phyloP scores from a whole-genome alignment of 768 basidiomycete genomes.

The Tylopilus rubrobrunneus region DNA sequence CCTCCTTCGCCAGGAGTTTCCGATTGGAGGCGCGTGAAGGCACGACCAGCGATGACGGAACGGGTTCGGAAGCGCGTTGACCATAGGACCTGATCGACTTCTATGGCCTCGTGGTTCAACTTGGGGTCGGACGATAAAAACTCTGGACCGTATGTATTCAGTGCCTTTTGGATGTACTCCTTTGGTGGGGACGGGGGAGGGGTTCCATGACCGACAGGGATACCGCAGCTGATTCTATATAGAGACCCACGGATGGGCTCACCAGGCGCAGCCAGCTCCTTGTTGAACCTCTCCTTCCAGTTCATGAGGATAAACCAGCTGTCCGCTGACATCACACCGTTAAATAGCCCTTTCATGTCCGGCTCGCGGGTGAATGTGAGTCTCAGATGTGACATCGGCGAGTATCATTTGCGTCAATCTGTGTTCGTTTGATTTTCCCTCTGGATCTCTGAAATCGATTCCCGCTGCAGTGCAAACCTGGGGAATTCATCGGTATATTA shows the following conservation, averaged over 20 bases:
- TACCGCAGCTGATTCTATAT: neutral
- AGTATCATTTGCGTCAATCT: neutral
- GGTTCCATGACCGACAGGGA: neutral
- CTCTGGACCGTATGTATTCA: neutral
- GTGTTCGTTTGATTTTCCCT: neutral
- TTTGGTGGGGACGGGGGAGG: neutral
- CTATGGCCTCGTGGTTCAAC: neutral
- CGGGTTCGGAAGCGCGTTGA: too few relatives aligned
- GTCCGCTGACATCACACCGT: too few relatives aligned
- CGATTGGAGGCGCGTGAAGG: neutral
- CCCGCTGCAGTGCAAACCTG: neutral
- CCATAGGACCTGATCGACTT: neutral
- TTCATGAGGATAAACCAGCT: too few relatives aligned
- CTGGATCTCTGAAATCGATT: neutral
- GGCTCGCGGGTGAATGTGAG: neutral
- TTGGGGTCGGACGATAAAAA: neutral
- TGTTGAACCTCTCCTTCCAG: too few relatives aligned
- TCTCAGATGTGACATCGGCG: neutral
- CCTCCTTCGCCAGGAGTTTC: neutral
- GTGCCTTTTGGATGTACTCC: neutral
- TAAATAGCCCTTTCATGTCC: neutral
- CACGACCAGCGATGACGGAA: neutral
- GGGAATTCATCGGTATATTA: too few relatives aligned
- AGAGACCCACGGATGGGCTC: neutral
- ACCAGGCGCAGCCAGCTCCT: neutral